A percentile compares a stretch with the other conserved stretches of the same genome.
These are phyloP conservation scores for Actinomortierella ambigua DNA, from an alignment of 371 early-diverging fungal genomes.

Conservation along the genomic window DNA sequence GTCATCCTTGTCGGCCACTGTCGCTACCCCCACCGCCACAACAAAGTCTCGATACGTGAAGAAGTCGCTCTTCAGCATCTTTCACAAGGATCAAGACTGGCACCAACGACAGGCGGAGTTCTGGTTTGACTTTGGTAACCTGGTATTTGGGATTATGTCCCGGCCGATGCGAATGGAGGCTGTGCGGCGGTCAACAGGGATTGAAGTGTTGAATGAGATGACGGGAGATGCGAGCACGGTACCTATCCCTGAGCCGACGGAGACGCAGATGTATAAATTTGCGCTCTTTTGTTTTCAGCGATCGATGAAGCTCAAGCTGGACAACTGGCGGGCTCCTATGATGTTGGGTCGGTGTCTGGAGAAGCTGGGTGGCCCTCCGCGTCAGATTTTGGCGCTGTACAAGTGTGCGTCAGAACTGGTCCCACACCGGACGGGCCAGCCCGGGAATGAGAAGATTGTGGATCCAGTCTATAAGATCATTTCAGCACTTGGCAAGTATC, in stretches of 20 bases:
- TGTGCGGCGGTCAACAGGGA: constrained; percentile 25
- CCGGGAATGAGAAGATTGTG: constrained; percentile 59
- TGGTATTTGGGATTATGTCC: constrained; percentile 67
- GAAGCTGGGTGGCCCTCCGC: constrained; percentile 55
- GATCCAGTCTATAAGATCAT: constrained; percentile 65
- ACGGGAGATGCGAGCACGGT: constrained; percentile 7
- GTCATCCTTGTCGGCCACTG: too few relatives aligned
- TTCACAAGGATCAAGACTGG: constrained; percentile 25
- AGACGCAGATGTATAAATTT: constrained; percentile 51
- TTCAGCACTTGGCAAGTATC: constrained; percentile 60
- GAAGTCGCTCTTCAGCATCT: too few relatives aligned
- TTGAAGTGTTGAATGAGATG: constrained; percentile 14
- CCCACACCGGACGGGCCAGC: constrained; percentile 50
- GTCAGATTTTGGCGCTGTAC: constrained; percentile 54
- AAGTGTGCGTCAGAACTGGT: constrained; percentile 49
- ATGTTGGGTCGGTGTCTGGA: constrained; percentile 67
- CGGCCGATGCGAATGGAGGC: constrained; percentile 73
- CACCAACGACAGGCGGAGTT: constrained; percentile 36
- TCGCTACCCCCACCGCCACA: too few relatives aligned
- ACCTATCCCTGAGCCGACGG: constrained; percentile 24
- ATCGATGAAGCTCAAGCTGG: constrained; percentile 48
- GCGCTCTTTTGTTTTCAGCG: constrained; percentile 50
- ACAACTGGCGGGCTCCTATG: constrained; percentile 57
- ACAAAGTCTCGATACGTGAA: too few relatives aligned
- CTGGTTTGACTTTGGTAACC: constrained; percentile 67